Evolutionary conservation across 805 yeast species (phyloP).

Genomic region (Metschnikowia koreensis): DNA sequence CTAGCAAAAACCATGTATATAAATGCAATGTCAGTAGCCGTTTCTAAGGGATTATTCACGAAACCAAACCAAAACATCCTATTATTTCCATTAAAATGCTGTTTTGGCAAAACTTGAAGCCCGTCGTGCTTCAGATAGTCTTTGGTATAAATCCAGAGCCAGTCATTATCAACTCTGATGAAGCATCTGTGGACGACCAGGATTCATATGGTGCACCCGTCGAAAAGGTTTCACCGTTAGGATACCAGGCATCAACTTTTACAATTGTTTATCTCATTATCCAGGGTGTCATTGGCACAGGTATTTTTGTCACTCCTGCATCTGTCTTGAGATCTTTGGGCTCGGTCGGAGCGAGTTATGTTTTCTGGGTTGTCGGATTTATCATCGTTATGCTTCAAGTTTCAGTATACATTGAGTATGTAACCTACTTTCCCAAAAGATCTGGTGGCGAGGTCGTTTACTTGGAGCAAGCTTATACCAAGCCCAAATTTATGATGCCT

Average conservation of each 20-base stretch:
- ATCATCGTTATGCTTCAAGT: constrained; percentile 37
- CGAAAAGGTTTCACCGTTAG: constrained; percentile 37
- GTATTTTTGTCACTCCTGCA: constrained; percentile 71
- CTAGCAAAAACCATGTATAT: neutral
- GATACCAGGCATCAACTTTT: constrained; percentile 34
- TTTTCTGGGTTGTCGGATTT: constrained; percentile 43
- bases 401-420: constrained; percentile 41
- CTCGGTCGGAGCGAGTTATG: constrained; percentile 42
- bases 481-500: constrained; percentile 34
- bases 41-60: neutral
- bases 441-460: constrained; percentile 40
- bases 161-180: constrained; percentile 1
- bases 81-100: neutral
- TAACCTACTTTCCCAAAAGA: constrained; percentile 36
- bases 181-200: constrained; percentile 11
- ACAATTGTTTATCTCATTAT: constrained; percentile 63
- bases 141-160: constrained; percentile 14
- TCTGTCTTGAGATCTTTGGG: constrained; percentile 47
- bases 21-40: neutral
- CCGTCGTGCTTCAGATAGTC: constrained; percentile 9
- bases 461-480: constrained; percentile 38
- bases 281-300: constrained; percentile 74
- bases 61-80: neutral
- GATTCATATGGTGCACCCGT: constrained; percentile 40
- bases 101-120: constrained; percentile 9